Evolutionary conservation across 192 early-diverging fungal species (phyloP), one percentile per base, ranked within the genome.

Genomic region (Piromyces finnis): DNA sequence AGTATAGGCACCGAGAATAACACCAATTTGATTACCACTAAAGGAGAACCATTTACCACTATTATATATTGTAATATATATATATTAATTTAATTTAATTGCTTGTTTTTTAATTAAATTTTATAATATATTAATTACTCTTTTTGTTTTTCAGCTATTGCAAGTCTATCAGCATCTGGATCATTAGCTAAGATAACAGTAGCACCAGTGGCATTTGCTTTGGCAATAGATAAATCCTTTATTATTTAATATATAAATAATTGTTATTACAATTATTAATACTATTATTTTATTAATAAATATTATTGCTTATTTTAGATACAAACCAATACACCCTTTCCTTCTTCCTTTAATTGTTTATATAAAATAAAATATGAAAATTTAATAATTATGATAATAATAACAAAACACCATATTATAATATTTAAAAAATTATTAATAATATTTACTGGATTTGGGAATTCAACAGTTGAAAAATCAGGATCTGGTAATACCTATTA

Each of bases 151-250:
- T 95, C 95, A 16, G 95, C 94, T n/a, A 93, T 90, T 0, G 95
- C 94, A 80, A 98, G 90, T 35, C 96, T 90, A 85, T 98, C 96
- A 26, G 94, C 94, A 84, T 98, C 96, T 1, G 96, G 96, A 83
- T 98, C 96, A 84, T 98, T 98, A 22, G 95, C 95, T 37, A 98
- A 84, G 13, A 98, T 93, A 26, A 97, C 82, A 16, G 79, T 81
- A 27, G 87, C 83, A 32, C 87, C 87, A 59, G 83, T 81, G 28
- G 81, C 81, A 59, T 92, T 88, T 2, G 94, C 94, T 77, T 89
- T 84, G 26, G 87, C 84, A 79, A 93, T 92, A 29, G 94, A 93
- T 82, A 93, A 81, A 17, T 84, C 88, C 85, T 89, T 15, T 15
- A 15, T 39, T 39, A 39, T 39, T 39, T 39, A 39, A 15, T 15